These are phyloP conservation scores for Leccinellum rugosiceps DNA, from an alignment of 768 basidiomycete genomes.

Conservation along the genomic window DNA sequence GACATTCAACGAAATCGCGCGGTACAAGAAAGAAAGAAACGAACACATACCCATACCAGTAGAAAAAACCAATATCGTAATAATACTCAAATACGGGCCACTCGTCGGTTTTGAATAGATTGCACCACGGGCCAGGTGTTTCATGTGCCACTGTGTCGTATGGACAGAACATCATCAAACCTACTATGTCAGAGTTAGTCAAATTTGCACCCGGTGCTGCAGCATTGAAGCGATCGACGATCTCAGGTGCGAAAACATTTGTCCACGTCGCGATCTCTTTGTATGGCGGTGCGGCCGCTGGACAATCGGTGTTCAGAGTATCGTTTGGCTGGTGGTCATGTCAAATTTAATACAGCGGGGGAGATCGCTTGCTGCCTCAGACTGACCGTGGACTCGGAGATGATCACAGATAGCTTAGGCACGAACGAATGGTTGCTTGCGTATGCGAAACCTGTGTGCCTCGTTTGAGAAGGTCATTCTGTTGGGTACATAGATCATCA, in stretches of 20 bases:
- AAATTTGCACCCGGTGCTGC: constrained; percentile 64
- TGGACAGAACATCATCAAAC: constrained; percentile 67
- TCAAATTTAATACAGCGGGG: not conserved
- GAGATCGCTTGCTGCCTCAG: not conserved
- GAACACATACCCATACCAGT: constrained; percentile 51
- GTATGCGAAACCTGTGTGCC: constrained; percentile 37
- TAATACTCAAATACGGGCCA: constrained; percentile 64
- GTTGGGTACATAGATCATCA: too few species aligned
- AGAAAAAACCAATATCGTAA: constrained; percentile 71
- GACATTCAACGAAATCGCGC: not conserved
- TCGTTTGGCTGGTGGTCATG: constrained; percentile 44
- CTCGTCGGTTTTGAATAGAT: constrained; percentile 56
- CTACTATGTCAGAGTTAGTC: constrained; percentile 47
- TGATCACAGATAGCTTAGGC: constrained; percentile 51
- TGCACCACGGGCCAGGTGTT: constrained; percentile 60
- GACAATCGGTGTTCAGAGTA: constrained; percentile 67
- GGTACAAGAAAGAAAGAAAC: not conserved
- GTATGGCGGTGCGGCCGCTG: constrained; percentile 24
- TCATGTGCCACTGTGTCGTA: constrained; percentile 62
- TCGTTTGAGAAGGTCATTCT: not conserved
- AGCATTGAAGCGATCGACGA: constrained; percentile 54
- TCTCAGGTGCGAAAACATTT: constrained; percentile 47
- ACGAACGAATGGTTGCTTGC: constrained; percentile 45
- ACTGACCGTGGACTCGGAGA: constrained; percentile 49
- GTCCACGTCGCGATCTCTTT: constrained; percentile 46